phyloP scores from a whole-genome alignment of 108 stramenopile species.

The Parietichytrium sp. region DNA sequence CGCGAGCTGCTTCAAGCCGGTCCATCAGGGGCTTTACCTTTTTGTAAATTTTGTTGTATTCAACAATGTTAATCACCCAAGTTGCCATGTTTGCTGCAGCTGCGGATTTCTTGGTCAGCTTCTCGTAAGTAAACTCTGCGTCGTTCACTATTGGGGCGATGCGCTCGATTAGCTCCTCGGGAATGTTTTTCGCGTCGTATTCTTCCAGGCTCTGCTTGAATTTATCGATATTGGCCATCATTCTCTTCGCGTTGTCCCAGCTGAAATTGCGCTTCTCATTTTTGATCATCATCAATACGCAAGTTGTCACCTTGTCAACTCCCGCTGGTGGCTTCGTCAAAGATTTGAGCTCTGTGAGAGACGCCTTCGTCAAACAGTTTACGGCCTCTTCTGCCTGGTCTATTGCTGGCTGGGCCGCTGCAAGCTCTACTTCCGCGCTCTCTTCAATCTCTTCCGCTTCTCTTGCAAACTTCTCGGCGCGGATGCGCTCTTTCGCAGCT shows the following conservation, averaged over 20 bases:
- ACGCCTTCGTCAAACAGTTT: slow-evolving; percentile 49
- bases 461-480: slow-evolving; percentile 39
- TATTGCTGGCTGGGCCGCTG: slow-evolving; percentile 51
- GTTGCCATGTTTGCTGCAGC: slow-evolving; percentile 64
- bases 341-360: slow-evolving; percentile 50
- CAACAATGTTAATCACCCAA: slow-evolving; percentile 67
- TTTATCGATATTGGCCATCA: slow-evolving; percentile 61
- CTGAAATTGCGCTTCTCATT: slow-evolving; percentile 52
- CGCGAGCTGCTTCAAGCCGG: slow-evolving; percentile 45
- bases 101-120: slow-evolving; percentile 50
- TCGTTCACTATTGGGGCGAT: slow-evolving; percentile 64
- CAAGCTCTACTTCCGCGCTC: slow-evolving; percentile 46
- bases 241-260: slow-evolving; percentile 56
- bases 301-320: slow-evolving; percentile 58
- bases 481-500: slow-evolving; percentile 45
- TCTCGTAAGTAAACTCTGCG: slow-evolving; percentile 71
- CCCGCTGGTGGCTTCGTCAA: slow-evolving; percentile 54
- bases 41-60: slow-evolving; percentile 56
- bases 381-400: slow-evolving; percentile 54
- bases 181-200: slow-evolving; percentile 59
- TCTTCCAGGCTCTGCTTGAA: slow-evolving; percentile 37
- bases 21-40: slow-evolving; percentile 59
- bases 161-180: slow-evolving; percentile 52
- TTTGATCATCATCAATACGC: slow-evolving; percentile 52
- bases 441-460: slow-evolving; percentile 50